These are phyloP conservation scores for Cnidoscolus chayamansa DNA, from an alignment of 441 rosid species.

Conservation along the genomic window DNA sequence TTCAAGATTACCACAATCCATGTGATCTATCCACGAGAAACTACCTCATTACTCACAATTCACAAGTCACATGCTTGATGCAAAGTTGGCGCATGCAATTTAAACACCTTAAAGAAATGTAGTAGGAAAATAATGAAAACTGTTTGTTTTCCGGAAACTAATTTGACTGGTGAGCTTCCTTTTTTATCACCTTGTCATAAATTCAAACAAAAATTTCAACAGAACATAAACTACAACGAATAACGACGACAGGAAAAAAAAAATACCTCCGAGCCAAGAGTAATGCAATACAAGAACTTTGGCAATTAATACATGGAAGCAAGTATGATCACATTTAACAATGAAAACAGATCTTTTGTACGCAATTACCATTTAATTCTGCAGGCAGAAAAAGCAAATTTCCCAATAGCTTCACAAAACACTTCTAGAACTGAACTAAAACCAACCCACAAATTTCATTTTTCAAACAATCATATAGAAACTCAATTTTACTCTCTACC, in stretches of 20 bases:
- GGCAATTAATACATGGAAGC: neutral
- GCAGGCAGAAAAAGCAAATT: neutral
- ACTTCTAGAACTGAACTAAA: neutral
- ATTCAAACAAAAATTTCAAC: no score
- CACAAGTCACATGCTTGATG: neutral
- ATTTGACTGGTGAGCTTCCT: neutral
- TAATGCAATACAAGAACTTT: neutral
- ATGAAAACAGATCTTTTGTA: neutral
- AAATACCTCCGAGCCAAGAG: neutral
- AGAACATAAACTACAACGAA: no score
- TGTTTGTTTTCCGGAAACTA: neutral
- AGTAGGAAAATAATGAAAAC: neutral
- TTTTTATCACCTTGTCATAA: neutral
- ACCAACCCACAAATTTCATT: neutral
- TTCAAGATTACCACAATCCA: neutral
- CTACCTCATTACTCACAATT: neutral
- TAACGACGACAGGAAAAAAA: no score
- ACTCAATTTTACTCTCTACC: neutral
- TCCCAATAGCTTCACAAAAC: neutral
- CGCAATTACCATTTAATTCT: neutral
- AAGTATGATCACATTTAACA: neutral
- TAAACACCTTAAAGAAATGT: neutral
- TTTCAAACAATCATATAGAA: neutral
- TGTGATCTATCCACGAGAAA: neutral
- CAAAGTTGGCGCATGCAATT: neutral